Conservation (phyloP, 352 stramenopile species). For the Globisporangium carolinianum region DNA sequence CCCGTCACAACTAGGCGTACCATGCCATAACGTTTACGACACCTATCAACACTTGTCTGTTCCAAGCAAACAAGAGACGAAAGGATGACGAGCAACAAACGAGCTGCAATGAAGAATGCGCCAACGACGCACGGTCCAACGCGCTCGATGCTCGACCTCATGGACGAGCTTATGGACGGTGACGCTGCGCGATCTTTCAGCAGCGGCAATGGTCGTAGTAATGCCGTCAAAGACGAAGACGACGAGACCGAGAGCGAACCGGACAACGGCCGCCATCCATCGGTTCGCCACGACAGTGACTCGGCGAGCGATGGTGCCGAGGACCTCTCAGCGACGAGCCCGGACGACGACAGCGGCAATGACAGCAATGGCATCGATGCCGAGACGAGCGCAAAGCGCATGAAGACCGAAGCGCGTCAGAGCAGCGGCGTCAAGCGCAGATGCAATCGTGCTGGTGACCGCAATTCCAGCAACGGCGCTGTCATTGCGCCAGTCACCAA, state of each 20-base stretch:
- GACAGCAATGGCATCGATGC: constrained; percentile 10
- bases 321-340: constrained; percentile 7
- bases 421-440: no score
- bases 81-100: not conserved
- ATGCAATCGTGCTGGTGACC: no score
- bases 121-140: no score
- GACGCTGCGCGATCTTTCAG: not conserved
- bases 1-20: no score
- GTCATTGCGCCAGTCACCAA: no score
- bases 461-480: no score
- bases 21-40: no score
- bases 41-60: no score
- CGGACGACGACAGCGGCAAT: constrained; percentile 4
- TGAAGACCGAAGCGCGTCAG: not conserved
- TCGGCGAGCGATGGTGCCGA: constrained; percentile 11
- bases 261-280: not conserved
- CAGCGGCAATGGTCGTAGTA: not conserved
- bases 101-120: no score
- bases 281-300: constrained; percentile 10
- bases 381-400: not conserved
- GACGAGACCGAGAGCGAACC: constrained; percentile 25
- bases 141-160: constrained; percentile 1
- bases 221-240: constrained; percentile 1
- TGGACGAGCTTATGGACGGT: constrained; percentile 5
- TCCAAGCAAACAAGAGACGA: no score